Evolutionary conservation across 2,329 filamentous ascomycete genomes (phyloP).

Genomic region (Pseudogymnoascus verrucosus): DNA sequence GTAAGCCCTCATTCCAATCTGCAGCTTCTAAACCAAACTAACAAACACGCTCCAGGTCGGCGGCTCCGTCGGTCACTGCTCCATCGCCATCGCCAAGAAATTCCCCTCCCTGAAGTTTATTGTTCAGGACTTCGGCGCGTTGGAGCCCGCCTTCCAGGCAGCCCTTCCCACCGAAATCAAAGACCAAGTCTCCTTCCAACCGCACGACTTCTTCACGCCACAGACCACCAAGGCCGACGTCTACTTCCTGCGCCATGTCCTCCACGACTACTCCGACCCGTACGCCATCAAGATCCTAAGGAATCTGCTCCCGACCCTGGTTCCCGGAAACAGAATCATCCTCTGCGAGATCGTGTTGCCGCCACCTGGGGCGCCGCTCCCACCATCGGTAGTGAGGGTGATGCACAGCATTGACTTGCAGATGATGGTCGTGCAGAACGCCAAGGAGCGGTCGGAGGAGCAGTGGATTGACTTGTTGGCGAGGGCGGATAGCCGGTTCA

Average conservation of each 20-base stretch:
- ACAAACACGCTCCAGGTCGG: conserved; percentile 14
- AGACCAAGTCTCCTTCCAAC: conserved; percentile 23
- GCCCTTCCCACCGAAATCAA: conserved; percentile 13
- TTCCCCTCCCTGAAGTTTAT: conserved; percentile 22
- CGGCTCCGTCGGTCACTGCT: conserved; percentile 21
- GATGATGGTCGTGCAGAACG: conserved; percentile 44
- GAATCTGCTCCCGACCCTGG: conserved; percentile 33
- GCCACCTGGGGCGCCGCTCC: conserved; percentile 18
- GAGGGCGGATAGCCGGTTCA: conserved; percentile 22
- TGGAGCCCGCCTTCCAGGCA: conserved; percentile 29
- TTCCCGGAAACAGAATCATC: conserved; percentile 29
- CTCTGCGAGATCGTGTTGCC: conserved; percentile 11
- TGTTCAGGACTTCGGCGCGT: conserved; percentile 26
- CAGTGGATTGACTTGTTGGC: conserved; percentile 41
- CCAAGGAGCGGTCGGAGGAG: conserved; percentile 36
- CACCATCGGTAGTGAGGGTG: conserved; percentile 33
- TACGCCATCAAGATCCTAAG: conserved; percentile 30
- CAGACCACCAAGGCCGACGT: conserved; percentile 36
- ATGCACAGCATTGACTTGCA: conserved; percentile 39
- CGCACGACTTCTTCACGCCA: conserved; percentile 37
- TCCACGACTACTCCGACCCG: conserved; percentile 42
- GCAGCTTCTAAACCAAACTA: not conserved
- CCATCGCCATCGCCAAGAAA: conserved; percentile 20
- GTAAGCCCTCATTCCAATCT: conserved; percentile 7
- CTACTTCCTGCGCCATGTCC: conserved; percentile 39